Evolutionary conservation across 257 asterid species (phyloP).

Genomic region (Scutellaria minor): DNA sequence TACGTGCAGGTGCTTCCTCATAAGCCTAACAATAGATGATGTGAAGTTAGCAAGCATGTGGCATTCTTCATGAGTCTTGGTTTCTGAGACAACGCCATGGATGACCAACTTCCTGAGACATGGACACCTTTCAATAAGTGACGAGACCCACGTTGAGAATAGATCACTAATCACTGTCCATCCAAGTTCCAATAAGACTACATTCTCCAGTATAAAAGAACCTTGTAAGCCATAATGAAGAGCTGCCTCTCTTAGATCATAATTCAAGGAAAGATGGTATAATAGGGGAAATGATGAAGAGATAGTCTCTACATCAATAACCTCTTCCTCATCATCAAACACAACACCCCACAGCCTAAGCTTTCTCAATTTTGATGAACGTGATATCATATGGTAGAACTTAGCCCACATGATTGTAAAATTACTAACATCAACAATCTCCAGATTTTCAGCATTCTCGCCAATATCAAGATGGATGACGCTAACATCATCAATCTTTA

Average conservation of each 20-base stretch:
- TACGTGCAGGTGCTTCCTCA: conserved; percentile 65
- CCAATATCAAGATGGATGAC: conserved; percentile 88
- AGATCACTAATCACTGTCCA: conserved; percentile 71
- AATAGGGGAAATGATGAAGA: conserved; percentile 72
- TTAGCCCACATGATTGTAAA: conserved; percentile 85
- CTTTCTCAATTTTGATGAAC: conserved; percentile 59
- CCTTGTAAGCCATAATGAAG: conserved; percentile 67
- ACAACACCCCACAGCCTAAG: conserved; percentile 87
- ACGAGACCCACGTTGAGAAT: conserved; percentile 69
- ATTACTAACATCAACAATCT: conserved; percentile 79
- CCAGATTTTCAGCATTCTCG: conserved; percentile 74
- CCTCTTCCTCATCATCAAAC: conserved; percentile 85
- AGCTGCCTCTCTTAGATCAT: conserved; percentile 67
- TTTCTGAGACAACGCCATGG: conserved; percentile 76
- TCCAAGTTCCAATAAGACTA: conserved; percentile 73
- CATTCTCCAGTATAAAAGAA: conserved; percentile 60
- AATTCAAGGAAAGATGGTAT: conserved; percentile 63
- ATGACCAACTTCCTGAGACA: conserved; percentile 68
- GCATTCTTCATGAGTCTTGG: conserved; percentile 79
- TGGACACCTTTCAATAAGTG: conserved; percentile 73
- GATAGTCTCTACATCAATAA: conserved; percentile 69
- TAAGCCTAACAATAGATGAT: conserved; percentile 63
- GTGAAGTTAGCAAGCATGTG: conserved; percentile 68
- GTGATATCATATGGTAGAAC: conserved; percentile 80
- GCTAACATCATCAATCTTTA: conserved; percentile 81